Percentiles rank a stretch among this genome's conserved stretches.
Evolutionary conservation across 768 basidiomycete genomes (phyloP).

Genomic region (Phaeotremella fagi): DNA sequence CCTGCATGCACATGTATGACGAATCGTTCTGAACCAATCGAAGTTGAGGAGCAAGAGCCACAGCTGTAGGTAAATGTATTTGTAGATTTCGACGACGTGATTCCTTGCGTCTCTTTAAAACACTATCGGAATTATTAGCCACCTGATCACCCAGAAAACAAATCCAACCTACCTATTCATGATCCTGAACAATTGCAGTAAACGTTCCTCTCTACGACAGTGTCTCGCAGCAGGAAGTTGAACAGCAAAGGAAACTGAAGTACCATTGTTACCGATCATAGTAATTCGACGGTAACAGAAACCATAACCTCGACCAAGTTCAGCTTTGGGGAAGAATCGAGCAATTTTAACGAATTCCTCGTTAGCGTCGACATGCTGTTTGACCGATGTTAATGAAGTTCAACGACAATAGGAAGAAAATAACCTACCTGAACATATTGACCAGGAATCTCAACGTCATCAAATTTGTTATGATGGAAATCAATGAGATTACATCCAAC

Average conservation of each 20-base stretch:
- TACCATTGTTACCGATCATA: constrained; percentile 83
- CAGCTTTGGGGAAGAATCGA: constrained; percentile 84
- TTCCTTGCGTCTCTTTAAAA: constrained; percentile 81
- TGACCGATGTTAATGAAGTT: neutral
- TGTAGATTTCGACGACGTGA: constrained; percentile 81
- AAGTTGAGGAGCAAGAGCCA: constrained; percentile 70
- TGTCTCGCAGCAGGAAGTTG: constrained; percentile 81
- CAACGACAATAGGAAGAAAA: neutral
- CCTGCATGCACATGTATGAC: constrained; percentile 83
- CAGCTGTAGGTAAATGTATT: constrained; percentile 84
- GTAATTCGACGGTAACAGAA: constrained; percentile 85
- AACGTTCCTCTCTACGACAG: constrained; percentile 83
- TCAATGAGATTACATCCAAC: constrained; percentile 91
- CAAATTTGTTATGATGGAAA: constrained; percentile 95
- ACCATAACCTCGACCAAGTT: constrained; percentile 80
- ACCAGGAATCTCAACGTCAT: constrained; percentile 97
- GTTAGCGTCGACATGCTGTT: constrained; percentile 87
- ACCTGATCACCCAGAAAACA: too few species aligned
- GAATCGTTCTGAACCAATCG: constrained; percentile 87
- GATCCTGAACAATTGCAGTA: constrained; percentile 86
- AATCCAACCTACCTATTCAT: constrained; percentile 69
- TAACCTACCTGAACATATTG: constrained; percentile 84
- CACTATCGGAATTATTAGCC: constrained; percentile 55
- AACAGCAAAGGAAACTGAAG: constrained; percentile 81
- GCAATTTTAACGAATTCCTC: constrained; percentile 84